These are phyloP conservation scores for Ceratocystis lukuohia DNA, from an alignment of 2,329 filamentous ascomycete species.

Conservation along the genomic window DNA sequence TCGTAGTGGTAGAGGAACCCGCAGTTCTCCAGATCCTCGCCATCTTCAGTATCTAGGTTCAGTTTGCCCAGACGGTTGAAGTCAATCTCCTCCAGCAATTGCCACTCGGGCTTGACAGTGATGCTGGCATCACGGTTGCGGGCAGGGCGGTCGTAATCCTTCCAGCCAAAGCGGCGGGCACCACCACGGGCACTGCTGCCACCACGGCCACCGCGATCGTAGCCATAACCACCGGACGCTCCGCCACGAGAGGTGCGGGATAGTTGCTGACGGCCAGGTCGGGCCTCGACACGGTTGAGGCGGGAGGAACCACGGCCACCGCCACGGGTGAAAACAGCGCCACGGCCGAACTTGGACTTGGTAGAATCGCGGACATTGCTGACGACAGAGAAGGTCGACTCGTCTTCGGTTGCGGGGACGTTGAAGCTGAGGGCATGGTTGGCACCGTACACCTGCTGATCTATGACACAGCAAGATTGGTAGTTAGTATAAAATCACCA, in stretches of 20 bases:
- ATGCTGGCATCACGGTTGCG: conserved; percentile 92
- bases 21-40: conserved; percentile 89
- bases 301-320: conserved; percentile 59
- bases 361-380: conserved; percentile 81
- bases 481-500: conserved; percentile 21
- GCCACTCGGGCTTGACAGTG: conserved; percentile 92
- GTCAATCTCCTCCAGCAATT: conserved; percentile 93
- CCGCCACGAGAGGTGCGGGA: conserved; percentile 59
- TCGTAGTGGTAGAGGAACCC: conserved; percentile 99
- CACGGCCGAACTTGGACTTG: conserved; percentile 78
- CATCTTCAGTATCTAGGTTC: conserved; percentile 86
- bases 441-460: conserved; percentile 93
- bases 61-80: conserved; percentile 91
- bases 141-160: conserved; percentile 95
- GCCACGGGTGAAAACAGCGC: conserved; percentile 76
- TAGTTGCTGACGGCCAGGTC: conserved; percentile 48
- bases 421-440: conserved; percentile 78
- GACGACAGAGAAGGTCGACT: conserved; percentile 94
- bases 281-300: conserved; percentile 50
- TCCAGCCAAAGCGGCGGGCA: conserved; percentile 81
- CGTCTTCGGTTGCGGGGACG: conserved; percentile 83
- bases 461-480: conserved; percentile 33
- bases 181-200: conserved; percentile 52
- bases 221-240: conserved; percentile 43
- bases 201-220: conserved; percentile 58